Evolutionary conservation across 2,329 filamentous ascomycete genomes (phyloP).

Genomic region (Trichoderma koningii): DNA sequence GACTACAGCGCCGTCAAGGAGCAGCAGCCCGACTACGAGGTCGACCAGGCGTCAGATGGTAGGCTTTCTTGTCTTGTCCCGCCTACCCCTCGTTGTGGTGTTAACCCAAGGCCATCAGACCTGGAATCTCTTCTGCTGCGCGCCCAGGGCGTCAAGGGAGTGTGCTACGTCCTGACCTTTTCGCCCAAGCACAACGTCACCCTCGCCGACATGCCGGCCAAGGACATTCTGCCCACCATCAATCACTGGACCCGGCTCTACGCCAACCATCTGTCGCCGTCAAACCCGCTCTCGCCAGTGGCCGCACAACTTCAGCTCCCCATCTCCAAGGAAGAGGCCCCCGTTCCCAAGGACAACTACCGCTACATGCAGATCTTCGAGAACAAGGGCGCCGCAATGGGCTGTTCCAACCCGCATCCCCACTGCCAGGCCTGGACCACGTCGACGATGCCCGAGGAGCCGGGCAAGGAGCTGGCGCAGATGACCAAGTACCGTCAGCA

Average conservation of each 20-base stretch:
- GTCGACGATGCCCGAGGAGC: conserved; percentile 87
- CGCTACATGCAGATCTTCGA: conserved; percentile 99
- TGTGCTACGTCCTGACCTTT: conserved; percentile 97
- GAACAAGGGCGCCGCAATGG: conserved; percentile 98
- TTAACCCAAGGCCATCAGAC: conserved; percentile 48
- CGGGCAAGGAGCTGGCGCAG: conserved; percentile 74
- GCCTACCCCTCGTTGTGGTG: background rate
- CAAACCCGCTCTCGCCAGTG: conserved; percentile 60
- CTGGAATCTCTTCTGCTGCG: conserved; percentile 75
- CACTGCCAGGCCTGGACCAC: conserved; percentile 98
- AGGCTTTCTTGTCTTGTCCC: background rate
- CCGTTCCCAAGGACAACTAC: conserved; percentile 70
- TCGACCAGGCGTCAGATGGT: conserved; percentile 45
- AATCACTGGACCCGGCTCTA: conserved; percentile 93
- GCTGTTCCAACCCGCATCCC: conserved; percentile 96
- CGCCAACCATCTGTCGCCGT: conserved; percentile 72
- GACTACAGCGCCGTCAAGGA: conserved; percentile 98
- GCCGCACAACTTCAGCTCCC: conserved; percentile 46
- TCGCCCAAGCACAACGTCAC: conserved; percentile 88
- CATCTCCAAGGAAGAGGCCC: conserved; percentile 42
- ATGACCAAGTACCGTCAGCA: conserved; percentile 75
- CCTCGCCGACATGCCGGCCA: conserved; percentile 79
- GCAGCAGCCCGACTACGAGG: conserved; percentile 76
- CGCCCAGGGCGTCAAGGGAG: conserved; percentile 85
- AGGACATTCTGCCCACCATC: conserved; percentile 79